Percentiles rank a stretch among this genome's conserved stretches.
phyloP scores from a whole-genome alignment of 192 early-diverging fungal genomes.

The Coemansia umbellata region DNA sequence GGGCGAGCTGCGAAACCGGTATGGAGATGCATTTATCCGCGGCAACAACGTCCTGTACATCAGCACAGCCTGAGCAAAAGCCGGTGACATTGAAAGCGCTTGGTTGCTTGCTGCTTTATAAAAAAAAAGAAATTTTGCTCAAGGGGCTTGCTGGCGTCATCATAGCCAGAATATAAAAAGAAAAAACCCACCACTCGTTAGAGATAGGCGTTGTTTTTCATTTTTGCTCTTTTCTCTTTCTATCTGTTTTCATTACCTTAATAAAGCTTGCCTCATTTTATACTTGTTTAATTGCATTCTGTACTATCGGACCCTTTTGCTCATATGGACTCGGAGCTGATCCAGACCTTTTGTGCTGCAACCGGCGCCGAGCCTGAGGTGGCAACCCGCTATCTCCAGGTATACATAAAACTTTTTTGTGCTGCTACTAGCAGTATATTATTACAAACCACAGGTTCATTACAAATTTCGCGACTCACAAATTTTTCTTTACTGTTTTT shows the following conservation, averaged over 20 bases:
- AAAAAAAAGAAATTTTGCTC: not conserved
- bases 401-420: not conserved
- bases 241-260: not conserved
- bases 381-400: constrained; percentile 63
- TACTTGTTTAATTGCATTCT: not conserved
- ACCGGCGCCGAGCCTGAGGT: constrained; percentile 71
- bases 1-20: constrained; percentile 87
- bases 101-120: not conserved
- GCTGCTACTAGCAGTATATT: too few species aligned
- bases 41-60: constrained; percentile 88
- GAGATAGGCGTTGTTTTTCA: too few species aligned
- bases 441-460: not conserved
- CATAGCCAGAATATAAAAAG: not conserved
- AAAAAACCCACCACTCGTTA: not conserved
- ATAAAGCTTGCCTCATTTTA: not conserved
- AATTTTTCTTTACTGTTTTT: too few species aligned
- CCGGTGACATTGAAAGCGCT: not conserved
- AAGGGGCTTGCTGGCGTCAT: not conserved
- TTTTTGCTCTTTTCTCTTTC: not conserved
- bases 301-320: not conserved
- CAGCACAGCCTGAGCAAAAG: constrained; percentile 51
- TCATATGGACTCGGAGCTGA: constrained; percentile 33
- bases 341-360: constrained; percentile 59
- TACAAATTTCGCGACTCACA: not conserved
- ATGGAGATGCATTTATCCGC: constrained; percentile 94